A percentile compares a stretch with the other conserved stretches of the same genome.
Conservation (phyloP, 345 rosid genomes). For the Citrus unshiu region DNA sequence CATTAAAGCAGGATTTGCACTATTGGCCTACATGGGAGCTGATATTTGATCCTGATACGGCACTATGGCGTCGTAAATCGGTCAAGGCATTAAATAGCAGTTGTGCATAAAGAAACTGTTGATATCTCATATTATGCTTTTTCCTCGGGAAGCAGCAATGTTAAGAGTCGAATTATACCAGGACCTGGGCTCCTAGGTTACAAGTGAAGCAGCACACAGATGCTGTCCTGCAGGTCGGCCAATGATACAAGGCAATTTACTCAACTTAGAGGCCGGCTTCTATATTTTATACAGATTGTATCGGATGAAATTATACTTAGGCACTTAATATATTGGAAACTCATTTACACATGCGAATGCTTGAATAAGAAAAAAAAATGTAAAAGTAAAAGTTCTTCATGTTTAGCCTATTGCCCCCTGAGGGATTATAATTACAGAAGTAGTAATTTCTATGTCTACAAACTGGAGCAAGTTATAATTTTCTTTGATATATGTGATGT, state of each 20-base stretch:
- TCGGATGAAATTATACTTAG: background rate
- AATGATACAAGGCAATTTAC: background rate
- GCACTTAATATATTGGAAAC: background rate
- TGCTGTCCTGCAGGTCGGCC: background rate
- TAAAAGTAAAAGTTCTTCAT: background rate
- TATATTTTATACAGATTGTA: background rate
- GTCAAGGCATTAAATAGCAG: slow-evolving; percentile 52
- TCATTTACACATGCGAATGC: background rate
- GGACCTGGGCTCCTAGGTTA: background rate
- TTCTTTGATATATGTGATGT: background rate
- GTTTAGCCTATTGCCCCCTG: background rate
- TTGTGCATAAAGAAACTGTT: background rate
- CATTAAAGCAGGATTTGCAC: slow-evolving; percentile 91
- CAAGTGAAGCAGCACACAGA: background rate
- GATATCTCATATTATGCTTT: background rate
- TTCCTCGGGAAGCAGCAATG: background rate
- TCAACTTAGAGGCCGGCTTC: background rate
- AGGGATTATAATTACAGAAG: background rate
- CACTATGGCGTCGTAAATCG: slow-evolving; percentile 62
- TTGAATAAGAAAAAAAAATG: background rate
- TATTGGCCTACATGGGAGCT: slow-evolving; percentile 97
- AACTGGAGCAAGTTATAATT: background rate
- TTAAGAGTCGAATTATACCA: background rate
- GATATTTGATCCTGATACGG: slow-evolving; percentile 69
- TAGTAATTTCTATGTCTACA: background rate